phyloP scores from a whole-genome alignment of 2,329 filamentous ascomycete genomes.

The Botryotinia globosa region DNA sequence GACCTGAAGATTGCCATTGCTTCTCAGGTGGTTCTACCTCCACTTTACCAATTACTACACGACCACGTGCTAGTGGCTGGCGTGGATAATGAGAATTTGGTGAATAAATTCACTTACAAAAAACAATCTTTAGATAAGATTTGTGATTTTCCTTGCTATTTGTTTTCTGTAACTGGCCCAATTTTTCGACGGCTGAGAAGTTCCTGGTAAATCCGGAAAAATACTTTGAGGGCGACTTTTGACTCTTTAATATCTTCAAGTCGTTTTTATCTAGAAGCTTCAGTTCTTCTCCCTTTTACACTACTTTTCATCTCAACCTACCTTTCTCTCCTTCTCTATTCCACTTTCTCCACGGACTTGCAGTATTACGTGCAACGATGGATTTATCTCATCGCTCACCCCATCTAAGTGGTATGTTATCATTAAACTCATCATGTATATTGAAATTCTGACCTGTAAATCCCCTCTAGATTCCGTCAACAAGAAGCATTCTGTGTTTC shows the following conservation, averaged over 20 bases:
- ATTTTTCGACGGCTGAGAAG: neutral
- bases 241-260: neutral
- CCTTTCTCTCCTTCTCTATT: neutral
- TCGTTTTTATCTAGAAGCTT: neutral
- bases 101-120: neutral
- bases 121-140: neutral
- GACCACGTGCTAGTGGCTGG: neutral
- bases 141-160: neutral
- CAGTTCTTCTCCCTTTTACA: neutral
- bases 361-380: neutral
- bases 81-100: neutral
- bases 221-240: neutral
- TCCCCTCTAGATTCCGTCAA: neutral
- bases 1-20: neutral
- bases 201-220: neutral
- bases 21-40: neutral
- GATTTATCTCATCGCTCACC: neutral
- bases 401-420: neutral
- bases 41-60: neutral
- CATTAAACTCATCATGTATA: neutral
- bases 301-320: neutral
- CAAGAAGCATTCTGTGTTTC: neutral
- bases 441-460: neutral
- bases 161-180: neutral
- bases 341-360: neutral